Base-by-base conservation (phyloP, 345 rosid genomes). In the Combretum micranthum region DNA sequence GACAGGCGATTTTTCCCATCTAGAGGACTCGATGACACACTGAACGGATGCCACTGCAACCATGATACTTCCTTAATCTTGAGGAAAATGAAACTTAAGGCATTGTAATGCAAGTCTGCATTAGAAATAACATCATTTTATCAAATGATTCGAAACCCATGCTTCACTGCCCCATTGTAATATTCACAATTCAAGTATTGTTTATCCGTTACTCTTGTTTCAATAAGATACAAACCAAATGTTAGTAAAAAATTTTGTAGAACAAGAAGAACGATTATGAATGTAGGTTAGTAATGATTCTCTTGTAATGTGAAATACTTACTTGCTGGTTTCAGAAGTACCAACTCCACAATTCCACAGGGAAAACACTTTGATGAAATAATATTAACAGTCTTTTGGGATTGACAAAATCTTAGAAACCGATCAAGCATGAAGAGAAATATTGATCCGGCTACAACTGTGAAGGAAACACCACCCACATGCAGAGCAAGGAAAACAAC, bases 41-140 rank as follows among this genome's bases (percentile, higher is more conserved):
- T 88, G 66, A 92, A 92, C 52, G 96, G 97, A 76, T 92, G 97
- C 97, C 99, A 92, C 53, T 92, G 97, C 68, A 86, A 72, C 99
- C 93, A 88, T 32, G 99, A 92, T 43, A 92, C 32, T 69, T 83
- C 89, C 63, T 83, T 75, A 47, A 92, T 73, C 79, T 84, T 96
- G 62, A 92, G 80, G 77, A 92, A 92, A 47, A 92, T 46, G 49
- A 92, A 88, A 64, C 97, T 83, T 53, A 92, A 80, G 16, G 99
- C 89, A 60, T 88, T 92, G 72, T 92, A 92, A n/a, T 68, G 62
- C 66, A 92, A 64, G 77, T 67, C 96, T 88, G 59, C 55, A 32
- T 32, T 32, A 32, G 39, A 9, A 32, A 32, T 11, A 32, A 11
- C 5, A 7, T 32, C 39, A 32, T 25, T 25, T 25, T 25, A 32